These are phyloP conservation scores for Mucor indicus DNA, from an alignment of 371 early-diverging fungal genomes.

Conservation along the genomic window DNA sequence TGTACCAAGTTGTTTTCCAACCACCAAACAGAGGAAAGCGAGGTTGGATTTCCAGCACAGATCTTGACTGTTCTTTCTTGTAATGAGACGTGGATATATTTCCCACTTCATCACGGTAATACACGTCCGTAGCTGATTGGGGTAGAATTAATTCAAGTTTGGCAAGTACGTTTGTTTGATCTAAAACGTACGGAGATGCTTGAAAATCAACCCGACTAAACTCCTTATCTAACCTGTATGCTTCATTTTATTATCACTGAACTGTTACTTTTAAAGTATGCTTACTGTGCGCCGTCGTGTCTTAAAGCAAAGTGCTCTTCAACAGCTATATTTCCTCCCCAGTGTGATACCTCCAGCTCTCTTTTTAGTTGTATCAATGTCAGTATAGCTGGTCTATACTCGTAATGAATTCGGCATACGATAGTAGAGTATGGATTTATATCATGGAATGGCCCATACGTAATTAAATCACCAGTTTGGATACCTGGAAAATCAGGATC, in stretches of 20 bases:
- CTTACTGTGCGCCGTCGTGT: slow-evolving; percentile 78
- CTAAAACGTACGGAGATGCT: slow-evolving; percentile 32
- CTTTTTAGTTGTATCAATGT: slow-evolving; percentile 61
- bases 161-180: slow-evolving; percentile 57
- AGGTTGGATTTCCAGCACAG: slow-evolving; percentile 70
- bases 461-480: slow-evolving; percentile 52
- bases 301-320: slow-evolving; percentile 78
- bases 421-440: slow-evolving; percentile 46
- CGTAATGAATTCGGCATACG: slow-evolving; percentile 51
- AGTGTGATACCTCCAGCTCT: slow-evolving; percentile 81
- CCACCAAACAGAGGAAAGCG: slow-evolving; percentile 93
- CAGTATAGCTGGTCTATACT: slow-evolving; percentile 57
- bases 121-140: slow-evolving; percentile 63
- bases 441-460: slow-evolving; percentile 72
- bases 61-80: slow-evolving; percentile 34
- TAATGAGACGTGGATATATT: slow-evolving; percentile 91
- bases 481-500: slow-evolving; percentile 15
- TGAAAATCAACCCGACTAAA: slow-evolving; percentile 72
- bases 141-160: slow-evolving; percentile 62
- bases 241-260: neutral
- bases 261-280: neutral
- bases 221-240: slow-evolving; percentile 63
- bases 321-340: slow-evolving; percentile 76
- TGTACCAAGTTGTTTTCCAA: slow-evolving; percentile 90
- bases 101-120: slow-evolving; percentile 92